Conservation (phyloP, 495 filamentous ascomycete genomes). For the Lentithecium fluviatile region DNA sequence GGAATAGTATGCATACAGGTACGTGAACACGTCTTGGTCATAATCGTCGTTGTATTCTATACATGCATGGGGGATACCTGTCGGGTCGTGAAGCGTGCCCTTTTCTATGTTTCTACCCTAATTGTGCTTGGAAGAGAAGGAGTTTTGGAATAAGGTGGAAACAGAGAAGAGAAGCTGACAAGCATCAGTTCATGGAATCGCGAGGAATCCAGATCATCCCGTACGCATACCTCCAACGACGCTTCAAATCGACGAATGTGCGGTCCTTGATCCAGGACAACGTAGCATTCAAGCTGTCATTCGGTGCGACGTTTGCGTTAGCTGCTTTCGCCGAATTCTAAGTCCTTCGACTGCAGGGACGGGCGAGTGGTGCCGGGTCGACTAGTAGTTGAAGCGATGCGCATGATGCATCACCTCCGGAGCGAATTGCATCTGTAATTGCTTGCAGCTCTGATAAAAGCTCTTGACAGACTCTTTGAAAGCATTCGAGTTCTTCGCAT, state of each 20-base stretch:
- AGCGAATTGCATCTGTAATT: conserved; percentile 30
- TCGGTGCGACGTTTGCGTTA: conserved; percentile 73
- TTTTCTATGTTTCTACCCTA: not conserved
- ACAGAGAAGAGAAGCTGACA: conserved; percentile 6
- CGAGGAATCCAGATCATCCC: conserved; percentile 74
- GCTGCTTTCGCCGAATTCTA: conserved; percentile 71
- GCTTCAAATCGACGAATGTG: conserved; percentile 58
- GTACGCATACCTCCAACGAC: conserved; percentile 57
- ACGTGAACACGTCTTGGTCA: conserved; percentile 30
- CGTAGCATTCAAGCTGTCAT: conserved; percentile 74
- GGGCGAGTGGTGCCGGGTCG: not conserved
- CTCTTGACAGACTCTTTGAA: conserved; percentile 32
- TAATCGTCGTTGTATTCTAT: no score
- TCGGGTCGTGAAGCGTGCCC: not conserved
- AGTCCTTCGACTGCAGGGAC: not conserved
- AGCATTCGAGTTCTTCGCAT: conserved; percentile 14
- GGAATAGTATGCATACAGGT: conserved; percentile 71
- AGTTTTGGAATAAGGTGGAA: not conserved
- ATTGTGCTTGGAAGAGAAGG: not conserved
- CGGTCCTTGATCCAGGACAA: conserved; percentile 62
- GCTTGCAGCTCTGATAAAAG: conserved; percentile 32
- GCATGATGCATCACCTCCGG: conserved; percentile 25
- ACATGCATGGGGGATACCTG: not conserved
- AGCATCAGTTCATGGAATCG: conserved; percentile 62
- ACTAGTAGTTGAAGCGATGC: conserved; percentile 11